These are phyloP conservation scores for Kluyveromyces aestuarii DNA, from an alignment of 805 yeast species.

Conservation along the genomic window DNA sequence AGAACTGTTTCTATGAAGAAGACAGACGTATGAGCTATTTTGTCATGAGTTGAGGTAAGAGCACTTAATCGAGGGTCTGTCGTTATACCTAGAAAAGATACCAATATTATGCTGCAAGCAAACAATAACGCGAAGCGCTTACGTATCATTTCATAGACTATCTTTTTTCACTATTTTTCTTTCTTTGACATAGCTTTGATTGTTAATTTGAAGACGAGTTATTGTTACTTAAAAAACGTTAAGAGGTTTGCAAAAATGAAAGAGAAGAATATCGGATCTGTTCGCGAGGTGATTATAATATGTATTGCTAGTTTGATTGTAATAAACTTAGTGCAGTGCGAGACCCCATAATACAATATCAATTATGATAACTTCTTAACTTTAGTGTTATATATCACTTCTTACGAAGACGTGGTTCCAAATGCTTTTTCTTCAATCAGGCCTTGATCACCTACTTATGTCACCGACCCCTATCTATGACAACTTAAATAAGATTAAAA, in stretches of 20 bases:
- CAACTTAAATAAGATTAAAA: too few species aligned
- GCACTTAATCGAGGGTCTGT: slow-evolving; percentile 31
- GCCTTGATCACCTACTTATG: background rate
- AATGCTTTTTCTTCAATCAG: background rate
- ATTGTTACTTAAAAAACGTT: too few species aligned
- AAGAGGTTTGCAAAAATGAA: too few species aligned
- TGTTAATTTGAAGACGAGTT: too few species aligned
- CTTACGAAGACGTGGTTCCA: background rate
- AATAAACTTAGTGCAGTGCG: too few species aligned
- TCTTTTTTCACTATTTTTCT: background rate
- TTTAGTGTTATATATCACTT: background rate
- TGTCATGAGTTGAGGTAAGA: slow-evolving; percentile 40
- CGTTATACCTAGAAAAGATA: slow-evolving; percentile 19
- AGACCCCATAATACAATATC: too few species aligned
- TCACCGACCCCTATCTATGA: background rate
- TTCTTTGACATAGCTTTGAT: background rate
- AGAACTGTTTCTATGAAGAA: slow-evolving; percentile 40
- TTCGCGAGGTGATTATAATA: too few species aligned
- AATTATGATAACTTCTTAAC: too few species aligned
- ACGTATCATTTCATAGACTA: background rate
- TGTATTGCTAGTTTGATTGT: too few species aligned
- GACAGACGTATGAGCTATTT: slow-evolving; percentile 38
- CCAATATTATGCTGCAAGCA: background rate
- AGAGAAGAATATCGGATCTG: too few species aligned
- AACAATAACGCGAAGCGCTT: background rate